Evolutionary conservation across 2,329 filamentous ascomycete genomes (phyloP).

Genomic region (Byssochlamys sp.): DNA sequence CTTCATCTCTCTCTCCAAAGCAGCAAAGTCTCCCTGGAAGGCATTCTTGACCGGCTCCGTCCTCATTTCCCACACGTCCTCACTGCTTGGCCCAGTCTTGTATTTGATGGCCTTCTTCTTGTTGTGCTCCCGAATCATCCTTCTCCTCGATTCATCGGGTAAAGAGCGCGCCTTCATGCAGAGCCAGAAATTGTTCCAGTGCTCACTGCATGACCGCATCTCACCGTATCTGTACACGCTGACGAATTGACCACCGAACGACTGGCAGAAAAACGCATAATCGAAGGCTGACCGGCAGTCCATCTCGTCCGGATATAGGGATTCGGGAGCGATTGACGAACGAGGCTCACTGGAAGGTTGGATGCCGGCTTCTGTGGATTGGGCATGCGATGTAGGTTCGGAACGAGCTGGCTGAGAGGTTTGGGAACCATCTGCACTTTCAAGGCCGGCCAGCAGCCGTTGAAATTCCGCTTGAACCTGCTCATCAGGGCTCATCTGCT

Average conservation of each 20-base stretch:
- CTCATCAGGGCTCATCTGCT: constrained; percentile 34
- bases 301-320: constrained; percentile 70
- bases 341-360: constrained; percentile 10
- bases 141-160: constrained; percentile 49
- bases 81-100: constrained; percentile 62
- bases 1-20: constrained; percentile 33
- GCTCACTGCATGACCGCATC: constrained; percentile 66
- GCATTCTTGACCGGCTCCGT: constrained; percentile 49
- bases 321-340: constrained; percentile 48
- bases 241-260: constrained; percentile 81
- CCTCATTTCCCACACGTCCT: constrained; percentile 80
- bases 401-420: constrained; percentile 8
- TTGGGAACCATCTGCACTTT: constrained; percentile 18
- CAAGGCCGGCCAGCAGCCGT: constrained; percentile 43
- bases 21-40: constrained; percentile 36
- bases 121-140: constrained; percentile 57
- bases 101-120: constrained; percentile 58
- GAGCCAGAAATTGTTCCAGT: constrained; percentile 94
- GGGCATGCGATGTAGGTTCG: not conserved
- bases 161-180: constrained; percentile 77
- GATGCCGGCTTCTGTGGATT: constrained; percentile 12
- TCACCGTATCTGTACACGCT: constrained; percentile 79
- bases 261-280: constrained; percentile 86
- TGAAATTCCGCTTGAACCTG: constrained; percentile 47
- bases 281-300: constrained; percentile 87